Evolutionary conservation across 2,329 filamentous ascomycete genomes (phyloP).

Genomic region (Drechmeria coniospora): DNA sequence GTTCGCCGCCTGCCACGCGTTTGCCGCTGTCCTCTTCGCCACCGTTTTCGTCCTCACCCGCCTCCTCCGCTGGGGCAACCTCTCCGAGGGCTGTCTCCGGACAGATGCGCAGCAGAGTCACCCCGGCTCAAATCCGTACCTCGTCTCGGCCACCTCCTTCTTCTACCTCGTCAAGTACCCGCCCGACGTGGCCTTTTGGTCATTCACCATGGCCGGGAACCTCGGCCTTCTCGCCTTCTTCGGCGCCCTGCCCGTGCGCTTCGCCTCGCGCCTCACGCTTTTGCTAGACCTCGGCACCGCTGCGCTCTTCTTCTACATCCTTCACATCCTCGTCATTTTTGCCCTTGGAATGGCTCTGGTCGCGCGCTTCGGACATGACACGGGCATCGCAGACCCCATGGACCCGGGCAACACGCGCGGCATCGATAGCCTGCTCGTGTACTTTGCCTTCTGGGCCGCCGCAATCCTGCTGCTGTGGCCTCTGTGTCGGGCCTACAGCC

Average conservation of each 20-base stretch:
- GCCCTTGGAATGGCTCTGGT: constrained; percentile 11
- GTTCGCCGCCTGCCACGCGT: constrained; percentile 13
- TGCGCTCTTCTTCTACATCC: constrained; percentile 29
- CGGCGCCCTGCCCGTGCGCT: constrained; percentile 13
- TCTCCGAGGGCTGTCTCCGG: constrained; percentile 26
- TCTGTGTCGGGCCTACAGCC: constrained; percentile 23
- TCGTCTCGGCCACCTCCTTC: constrained; percentile 24
- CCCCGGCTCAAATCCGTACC: constrained; percentile 22
- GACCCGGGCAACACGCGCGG: constrained; percentile 12
- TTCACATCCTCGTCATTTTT: constrained; percentile 21
- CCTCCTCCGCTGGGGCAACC: constrained; percentile 25
- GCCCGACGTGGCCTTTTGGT: constrained; percentile 29
- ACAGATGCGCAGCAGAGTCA: constrained; percentile 19
- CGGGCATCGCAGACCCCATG: constrained; percentile 11
- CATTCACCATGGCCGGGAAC: constrained; percentile 23
- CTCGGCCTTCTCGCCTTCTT: constrained; percentile 24
- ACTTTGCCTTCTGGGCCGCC: constrained; percentile 20
- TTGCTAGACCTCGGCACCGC: constrained; percentile 28
- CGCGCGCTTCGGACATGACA: constrained; percentile 18
- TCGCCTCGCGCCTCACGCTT: constrained; percentile 16
- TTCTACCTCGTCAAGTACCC: constrained; percentile 32
- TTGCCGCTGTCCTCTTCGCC: constrained; percentile 15
- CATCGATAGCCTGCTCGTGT: constrained; percentile 22
- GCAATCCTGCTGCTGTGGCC: constrained; percentile 24
- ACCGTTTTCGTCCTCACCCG: constrained; percentile 25